phyloP scores from a whole-genome alignment of 2,329 filamentous ascomycete species.

The Periglandula ipomoeae region DNA sequence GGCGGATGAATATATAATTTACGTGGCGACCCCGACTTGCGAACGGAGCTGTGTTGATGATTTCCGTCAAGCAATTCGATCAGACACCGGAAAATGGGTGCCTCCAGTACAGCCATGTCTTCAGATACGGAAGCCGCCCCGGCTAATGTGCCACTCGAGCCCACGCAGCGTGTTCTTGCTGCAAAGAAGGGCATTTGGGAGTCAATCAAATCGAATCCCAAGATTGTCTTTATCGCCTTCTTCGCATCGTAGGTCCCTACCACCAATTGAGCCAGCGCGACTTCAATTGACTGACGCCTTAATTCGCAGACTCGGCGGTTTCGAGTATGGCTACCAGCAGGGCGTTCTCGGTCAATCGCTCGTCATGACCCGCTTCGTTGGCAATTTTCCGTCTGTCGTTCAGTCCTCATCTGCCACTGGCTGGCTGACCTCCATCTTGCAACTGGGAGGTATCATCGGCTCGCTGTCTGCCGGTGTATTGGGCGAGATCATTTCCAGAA shows the following conservation, averaged over 20 bases:
- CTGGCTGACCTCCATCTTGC: conserved; percentile 42
- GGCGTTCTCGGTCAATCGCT: conserved; percentile 44
- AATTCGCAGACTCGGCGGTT: conserved; percentile 34
- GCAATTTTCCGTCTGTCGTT: conserved; percentile 39
- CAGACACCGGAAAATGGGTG: too few relatives aligned
- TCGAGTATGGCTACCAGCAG: conserved; percentile 46
- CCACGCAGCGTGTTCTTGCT: conserved; percentile 9
- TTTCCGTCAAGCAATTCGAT: too few relatives aligned
- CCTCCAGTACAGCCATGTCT: conserved; percentile 9
- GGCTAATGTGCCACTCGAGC: conserved; percentile 10
- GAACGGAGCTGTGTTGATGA: too few relatives aligned
- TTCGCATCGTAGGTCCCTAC: conserved; percentile 26
- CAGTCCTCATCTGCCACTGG: conserved; percentile 36
- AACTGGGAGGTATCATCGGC: conserved; percentile 40
- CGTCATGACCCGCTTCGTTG: conserved; percentile 39
- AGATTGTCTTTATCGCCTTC: conserved; percentile 29
- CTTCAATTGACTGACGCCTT: neutral
- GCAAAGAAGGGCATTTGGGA: conserved; percentile 8
- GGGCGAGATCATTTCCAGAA: conserved; percentile 14
- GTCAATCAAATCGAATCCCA: conserved; percentile 22
- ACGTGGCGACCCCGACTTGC: neutral
- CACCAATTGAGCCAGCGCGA: neutral
- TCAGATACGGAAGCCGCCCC: conserved; percentile 10
- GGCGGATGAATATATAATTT: neutral
- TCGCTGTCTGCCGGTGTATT: conserved; percentile 37